phyloP scores from a whole-genome alignment of 2,329 filamentous ascomycete species.

The Aspergillus aculeatus region DNA sequence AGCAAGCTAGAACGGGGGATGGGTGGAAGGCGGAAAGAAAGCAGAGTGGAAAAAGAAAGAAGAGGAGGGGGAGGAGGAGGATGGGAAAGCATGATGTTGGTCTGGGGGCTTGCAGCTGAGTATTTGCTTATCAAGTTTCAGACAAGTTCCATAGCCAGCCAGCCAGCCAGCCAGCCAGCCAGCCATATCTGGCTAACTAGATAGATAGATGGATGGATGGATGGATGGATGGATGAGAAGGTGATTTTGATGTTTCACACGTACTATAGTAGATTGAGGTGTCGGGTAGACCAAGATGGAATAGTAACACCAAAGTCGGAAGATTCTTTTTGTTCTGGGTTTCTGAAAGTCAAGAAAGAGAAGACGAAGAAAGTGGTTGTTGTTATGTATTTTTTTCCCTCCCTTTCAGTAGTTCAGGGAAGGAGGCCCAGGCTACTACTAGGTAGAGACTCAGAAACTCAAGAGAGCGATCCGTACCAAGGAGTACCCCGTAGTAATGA shows the following conservation, averaged over 20 bases:
- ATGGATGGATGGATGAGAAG: neutral
- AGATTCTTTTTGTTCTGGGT: too few species aligned
- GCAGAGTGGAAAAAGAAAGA: neutral
- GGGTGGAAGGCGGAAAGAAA: neutral
- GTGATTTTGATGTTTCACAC: neutral
- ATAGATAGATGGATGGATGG: too few species aligned
- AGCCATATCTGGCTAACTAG: too few species aligned
- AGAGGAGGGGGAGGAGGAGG: too few species aligned
- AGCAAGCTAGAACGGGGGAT: neutral
- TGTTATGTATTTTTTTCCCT: neutral
- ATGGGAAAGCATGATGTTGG: neutral
- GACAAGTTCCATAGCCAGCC: neutral
- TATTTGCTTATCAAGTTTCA: neutral
- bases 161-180: too few species aligned
- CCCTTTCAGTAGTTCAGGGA: neutral
- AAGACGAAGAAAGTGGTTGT: neutral
- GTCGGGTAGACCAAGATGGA: too few species aligned
- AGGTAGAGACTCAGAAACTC: neutral
- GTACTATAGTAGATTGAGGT: neutral
- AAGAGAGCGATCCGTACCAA: slow-evolving; percentile 2
- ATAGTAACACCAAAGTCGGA: too few species aligned
- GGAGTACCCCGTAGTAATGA: slow-evolving; percentile 10
- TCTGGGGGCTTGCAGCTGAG: neutral
- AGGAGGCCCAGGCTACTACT: neutral
- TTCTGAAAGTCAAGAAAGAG: neutral